A percentile compares a stretch with the other conserved stretches of the same genome.
These are phyloP conservation scores for Plasmodium inui DNA, from an alignment of 169 alveolate species.

Conservation along the genomic window DNA sequence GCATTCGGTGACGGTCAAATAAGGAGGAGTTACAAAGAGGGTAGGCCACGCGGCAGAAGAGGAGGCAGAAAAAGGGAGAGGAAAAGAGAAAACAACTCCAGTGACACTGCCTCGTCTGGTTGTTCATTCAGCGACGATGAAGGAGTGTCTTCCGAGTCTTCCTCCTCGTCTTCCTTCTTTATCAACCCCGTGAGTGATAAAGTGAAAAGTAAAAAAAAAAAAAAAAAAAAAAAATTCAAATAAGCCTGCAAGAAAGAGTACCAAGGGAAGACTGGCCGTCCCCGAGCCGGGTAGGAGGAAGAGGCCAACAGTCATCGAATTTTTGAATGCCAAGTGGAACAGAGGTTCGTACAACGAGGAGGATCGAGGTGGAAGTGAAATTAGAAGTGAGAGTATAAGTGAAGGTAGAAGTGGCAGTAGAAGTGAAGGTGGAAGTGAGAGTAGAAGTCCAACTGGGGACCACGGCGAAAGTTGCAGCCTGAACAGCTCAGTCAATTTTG, in stretches of 20 bases:
- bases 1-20: neutral
- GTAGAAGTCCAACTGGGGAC: neutral
- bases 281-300: conserved; percentile 5
- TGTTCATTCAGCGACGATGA: neutral
- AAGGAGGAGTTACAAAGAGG: conserved; percentile 1
- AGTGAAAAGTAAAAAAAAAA: neutral
- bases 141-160: neutral
- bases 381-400: neutral
- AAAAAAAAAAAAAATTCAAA: neutral
- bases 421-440: neutral
- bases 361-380: neutral
- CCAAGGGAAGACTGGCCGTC: neutral
- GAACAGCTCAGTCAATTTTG: neutral
- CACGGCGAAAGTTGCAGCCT: neutral
- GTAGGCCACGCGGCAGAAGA: neutral
- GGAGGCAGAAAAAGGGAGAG: neutral
- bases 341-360: conserved; percentile 25
- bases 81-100: neutral
- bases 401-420: neutral
- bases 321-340: conserved; percentile 65
- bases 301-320: conserved; percentile 69
- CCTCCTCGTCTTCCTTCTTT: neutral
- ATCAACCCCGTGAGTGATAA: neutral
- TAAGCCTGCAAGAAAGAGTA: neutral
- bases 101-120: neutral